Percentiles rank a stretch among this genome's conserved stretches.
These are phyloP conservation scores for Yarrowia bubula DNA, from an alignment of 805 yeast genomes.

Conservation along the genomic window DNA sequence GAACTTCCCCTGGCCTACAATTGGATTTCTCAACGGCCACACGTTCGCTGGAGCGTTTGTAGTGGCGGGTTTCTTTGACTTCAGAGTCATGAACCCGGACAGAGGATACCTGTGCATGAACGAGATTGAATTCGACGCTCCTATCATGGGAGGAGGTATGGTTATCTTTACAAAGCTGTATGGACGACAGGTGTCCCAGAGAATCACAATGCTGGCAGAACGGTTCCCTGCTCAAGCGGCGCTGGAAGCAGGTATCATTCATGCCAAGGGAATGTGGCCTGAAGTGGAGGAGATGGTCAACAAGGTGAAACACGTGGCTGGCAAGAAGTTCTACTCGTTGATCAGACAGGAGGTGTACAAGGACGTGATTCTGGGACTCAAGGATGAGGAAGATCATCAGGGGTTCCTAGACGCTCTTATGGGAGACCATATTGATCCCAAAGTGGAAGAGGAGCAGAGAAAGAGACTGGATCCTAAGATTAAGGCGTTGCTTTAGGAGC, in stretches of 20 bases:
- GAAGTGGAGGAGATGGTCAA: slow-evolving; percentile 39
- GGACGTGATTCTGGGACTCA: neutral
- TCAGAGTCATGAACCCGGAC: slow-evolving; percentile 42
- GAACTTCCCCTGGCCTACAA: slow-evolving; percentile 44
- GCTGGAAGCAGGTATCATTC: slow-evolving; percentile 35
- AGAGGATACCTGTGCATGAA: slow-evolving; percentile 43
- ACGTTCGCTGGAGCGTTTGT: slow-evolving; percentile 45
- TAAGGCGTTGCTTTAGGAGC: neutral
- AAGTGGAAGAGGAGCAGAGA: neutral
- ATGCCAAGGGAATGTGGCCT: slow-evolving; percentile 39
- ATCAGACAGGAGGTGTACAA: neutral
- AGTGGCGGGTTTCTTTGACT: slow-evolving; percentile 42
- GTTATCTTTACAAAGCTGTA: slow-evolving; percentile 38
- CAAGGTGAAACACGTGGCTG: slow-evolving; percentile 20
- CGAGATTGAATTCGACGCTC: slow-evolving; percentile 43
- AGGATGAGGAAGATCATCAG: neutral
- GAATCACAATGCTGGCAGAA: slow-evolving; percentile 39
- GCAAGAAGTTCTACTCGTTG: neutral
- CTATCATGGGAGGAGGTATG: slow-evolving; percentile 41
- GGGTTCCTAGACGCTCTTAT: neutral
- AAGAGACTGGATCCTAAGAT: neutral
- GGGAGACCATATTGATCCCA: neutral
- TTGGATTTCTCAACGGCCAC: slow-evolving; percentile 44
- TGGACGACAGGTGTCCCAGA: slow-evolving; percentile 36
- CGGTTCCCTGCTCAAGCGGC: slow-evolving; percentile 39